phyloP scores from a whole-genome alignment of 257 asterid genomes.

The Galeopsis tetrahit region DNA sequence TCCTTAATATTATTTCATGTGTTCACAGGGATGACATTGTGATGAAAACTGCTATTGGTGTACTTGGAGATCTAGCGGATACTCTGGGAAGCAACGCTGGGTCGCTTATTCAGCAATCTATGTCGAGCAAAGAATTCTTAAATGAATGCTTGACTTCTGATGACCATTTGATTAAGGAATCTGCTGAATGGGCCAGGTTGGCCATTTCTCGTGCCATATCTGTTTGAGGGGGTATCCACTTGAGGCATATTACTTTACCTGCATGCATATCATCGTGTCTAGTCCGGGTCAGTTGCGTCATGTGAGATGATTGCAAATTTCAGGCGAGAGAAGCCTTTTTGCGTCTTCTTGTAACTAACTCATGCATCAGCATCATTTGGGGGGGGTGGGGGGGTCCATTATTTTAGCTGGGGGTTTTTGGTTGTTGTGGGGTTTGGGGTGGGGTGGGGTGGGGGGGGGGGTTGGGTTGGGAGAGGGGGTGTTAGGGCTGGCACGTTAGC shows the following conservation, averaged over 20 bases:
- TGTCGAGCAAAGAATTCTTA: slow-evolving; percentile 83
- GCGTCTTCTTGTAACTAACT: slow-evolving; percentile 66
- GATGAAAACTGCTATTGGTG: slow-evolving; percentile 89
- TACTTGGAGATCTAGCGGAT: slow-evolving; percentile 93
- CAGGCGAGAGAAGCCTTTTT: slow-evolving; percentile 50
- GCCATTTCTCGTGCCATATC: slow-evolving; percentile 92
- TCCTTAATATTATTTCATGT: slow-evolving; percentile 15
- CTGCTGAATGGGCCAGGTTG: slow-evolving; percentile 97
- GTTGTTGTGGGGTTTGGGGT: slow-evolving; percentile 8
- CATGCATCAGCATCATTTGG: slow-evolving; percentile 60
- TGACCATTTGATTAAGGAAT: slow-evolving; percentile 86
- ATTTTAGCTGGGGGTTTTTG: slow-evolving; percentile 13
- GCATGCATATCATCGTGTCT: slow-evolving; percentile 85
- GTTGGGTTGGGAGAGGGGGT: background rate
- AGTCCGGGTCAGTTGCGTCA: slow-evolving; percentile 58
- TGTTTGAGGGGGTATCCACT: slow-evolving; percentile 53
- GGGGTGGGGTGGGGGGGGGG: background rate
- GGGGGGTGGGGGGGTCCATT: slow-evolving; percentile 32
- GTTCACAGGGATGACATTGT: slow-evolving; percentile 86
- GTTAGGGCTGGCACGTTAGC: background rate
- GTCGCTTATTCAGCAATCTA: slow-evolving; percentile 80
- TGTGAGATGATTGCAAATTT: slow-evolving; percentile 55
- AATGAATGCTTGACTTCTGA: slow-evolving; percentile 88
- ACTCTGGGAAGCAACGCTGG: slow-evolving; percentile 88
- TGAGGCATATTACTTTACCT: slow-evolving; percentile 57